Evolutionary conservation across 352 stramenopile species (phyloP).

Genomic region (Phytophthora pinifolia): DNA sequence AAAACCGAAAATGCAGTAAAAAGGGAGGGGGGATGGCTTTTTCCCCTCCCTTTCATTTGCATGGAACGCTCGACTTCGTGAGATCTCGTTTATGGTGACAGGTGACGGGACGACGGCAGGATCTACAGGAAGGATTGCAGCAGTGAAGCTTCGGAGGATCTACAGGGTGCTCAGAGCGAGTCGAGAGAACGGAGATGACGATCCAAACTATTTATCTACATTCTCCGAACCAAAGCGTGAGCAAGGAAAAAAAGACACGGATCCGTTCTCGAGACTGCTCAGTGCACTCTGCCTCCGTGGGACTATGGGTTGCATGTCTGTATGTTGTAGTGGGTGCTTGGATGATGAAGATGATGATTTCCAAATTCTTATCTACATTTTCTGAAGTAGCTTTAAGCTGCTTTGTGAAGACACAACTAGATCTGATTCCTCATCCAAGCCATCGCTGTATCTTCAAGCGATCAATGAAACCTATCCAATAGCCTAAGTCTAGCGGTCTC

Average conservation of each 20-base stretch:
- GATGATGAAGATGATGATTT: slow-evolving; percentile 68
- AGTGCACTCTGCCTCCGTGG: slow-evolving; percentile 6
- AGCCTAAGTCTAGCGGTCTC: slow-evolving; percentile 4
- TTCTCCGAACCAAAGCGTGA: slow-evolving; percentile 50
- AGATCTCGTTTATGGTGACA: slow-evolving; percentile 20
- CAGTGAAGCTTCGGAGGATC: background rate
- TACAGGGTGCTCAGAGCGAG: slow-evolving; percentile 11
- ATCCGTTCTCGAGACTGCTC: slow-evolving; percentile 31
- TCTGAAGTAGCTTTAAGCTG: slow-evolving; percentile 35
- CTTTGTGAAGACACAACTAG: slow-evolving; percentile 28
- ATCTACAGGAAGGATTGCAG: background rate
- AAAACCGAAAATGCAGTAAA: slow-evolving; percentile 34
- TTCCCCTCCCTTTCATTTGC: slow-evolving; percentile 30
- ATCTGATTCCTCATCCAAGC: slow-evolving; percentile 36
- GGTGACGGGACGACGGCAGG: slow-evolving; percentile 9
- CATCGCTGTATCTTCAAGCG: background rate
- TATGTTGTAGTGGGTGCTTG: slow-evolving; percentile 9
- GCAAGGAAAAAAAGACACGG: slow-evolving; percentile 37
- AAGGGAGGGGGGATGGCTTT: slow-evolving; percentile 14
- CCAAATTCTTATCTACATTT: slow-evolving; percentile 72
- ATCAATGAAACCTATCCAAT: slow-evolving; percentile 18
- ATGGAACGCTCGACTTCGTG: slow-evolving; percentile 13
- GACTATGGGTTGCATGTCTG: slow-evolving; percentile 9
- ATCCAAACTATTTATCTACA: slow-evolving; percentile 68
- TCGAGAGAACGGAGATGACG: slow-evolving; percentile 58